Percentiles rank a stretch among this genome's conserved stretches.
Evolutionary conservation across 306 rosid genomes (phyloP).

Genomic region (Mucuna pruriens): DNA sequence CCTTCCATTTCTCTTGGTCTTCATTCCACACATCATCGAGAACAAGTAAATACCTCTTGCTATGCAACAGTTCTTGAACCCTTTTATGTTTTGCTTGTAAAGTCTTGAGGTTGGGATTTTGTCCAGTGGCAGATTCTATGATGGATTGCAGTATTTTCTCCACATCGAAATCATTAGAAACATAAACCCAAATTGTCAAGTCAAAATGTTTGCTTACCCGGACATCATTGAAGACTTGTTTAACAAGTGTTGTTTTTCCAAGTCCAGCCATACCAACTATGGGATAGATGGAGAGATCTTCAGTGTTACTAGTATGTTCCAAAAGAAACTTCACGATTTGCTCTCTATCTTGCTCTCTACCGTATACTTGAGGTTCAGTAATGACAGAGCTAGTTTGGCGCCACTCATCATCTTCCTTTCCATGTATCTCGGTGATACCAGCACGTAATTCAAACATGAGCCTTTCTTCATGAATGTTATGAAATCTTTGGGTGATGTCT

Average conservation of each 20-base stretch:
- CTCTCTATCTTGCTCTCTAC: too few relatives aligned
- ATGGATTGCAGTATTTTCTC: not conserved
- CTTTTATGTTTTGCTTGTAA: not conserved
- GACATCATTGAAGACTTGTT: not conserved
- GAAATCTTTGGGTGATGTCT: too few relatives aligned
- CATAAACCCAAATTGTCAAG: constrained; percentile 13
- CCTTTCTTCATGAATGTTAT: too few relatives aligned
- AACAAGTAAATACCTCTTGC: constrained; percentile 35
- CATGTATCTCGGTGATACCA: too few relatives aligned
- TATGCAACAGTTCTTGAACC: not conserved
- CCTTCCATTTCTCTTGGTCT: constrained; percentile 30
- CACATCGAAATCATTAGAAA: not conserved
- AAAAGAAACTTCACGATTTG: too few relatives aligned
- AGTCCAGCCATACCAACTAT: constrained; percentile 23
- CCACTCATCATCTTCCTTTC: too few relatives aligned
- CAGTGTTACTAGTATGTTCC: too few relatives aligned
- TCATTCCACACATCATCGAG: constrained; percentile 50
- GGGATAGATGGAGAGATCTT: not conserved
- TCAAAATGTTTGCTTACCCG: not conserved
- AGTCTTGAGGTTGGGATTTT: not conserved
- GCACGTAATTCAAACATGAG: too few relatives aligned
- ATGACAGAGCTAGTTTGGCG: too few relatives aligned
- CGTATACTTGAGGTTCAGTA: too few relatives aligned
- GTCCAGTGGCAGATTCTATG: not conserved
- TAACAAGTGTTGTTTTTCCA: constrained; percentile 27